Base-by-base conservation (phyloP, 202 grass and related monocot genomes). In the Sporobolus alterniflorus region DNA sequence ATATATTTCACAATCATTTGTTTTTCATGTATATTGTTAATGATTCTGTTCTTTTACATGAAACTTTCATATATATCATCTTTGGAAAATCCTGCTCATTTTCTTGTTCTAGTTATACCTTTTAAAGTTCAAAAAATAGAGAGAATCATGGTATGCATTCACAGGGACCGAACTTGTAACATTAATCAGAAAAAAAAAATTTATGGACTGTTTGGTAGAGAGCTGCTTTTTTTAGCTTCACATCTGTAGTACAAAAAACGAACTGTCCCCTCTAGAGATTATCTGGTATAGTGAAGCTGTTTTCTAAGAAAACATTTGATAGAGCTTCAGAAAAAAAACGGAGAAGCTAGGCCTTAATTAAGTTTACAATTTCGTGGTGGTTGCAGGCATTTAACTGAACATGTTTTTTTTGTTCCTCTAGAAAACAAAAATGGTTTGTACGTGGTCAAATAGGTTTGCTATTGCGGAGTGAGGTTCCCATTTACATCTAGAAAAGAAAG, bases 401-500 rank as follows among this genome's bases (percentile, higher is more conserved):
- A 26, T 14, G 55, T 25, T 26, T 11, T 25, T 52, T 20, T 54
- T 54, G n/a, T n/a, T n/a, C 6, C 18, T n/a, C 3, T 54, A 54
- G n/a, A n/a, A n/a, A n/a, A 54, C 6, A n/a, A 51, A 52, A 6
- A 21, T 8, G 8, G 7, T 54, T 54, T n/a, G 6, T 10, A n/a
- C n/a, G n/a, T 50, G 52, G 52, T 56, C 11, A 26, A 59, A 26
- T 26, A 59, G 10, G 3, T 57, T 59, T 4, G 51, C 24, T 55
- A 29, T 60, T 15, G 1, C 30, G 60, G 36, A 46, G 55, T 36
- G 66, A 54, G 78, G 52, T 88, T 82, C 42, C 36, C 66, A 82
- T 71, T 64, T 47, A 64, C 52, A 64, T 77, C 31, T 44, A 28
- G 21, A 41, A 79, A 67, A n/a, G 39, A 76, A 32, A 60, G 13